Conservation (phyloP, 257 asterid species). For the Solanum pinnatisectum region DNA sequence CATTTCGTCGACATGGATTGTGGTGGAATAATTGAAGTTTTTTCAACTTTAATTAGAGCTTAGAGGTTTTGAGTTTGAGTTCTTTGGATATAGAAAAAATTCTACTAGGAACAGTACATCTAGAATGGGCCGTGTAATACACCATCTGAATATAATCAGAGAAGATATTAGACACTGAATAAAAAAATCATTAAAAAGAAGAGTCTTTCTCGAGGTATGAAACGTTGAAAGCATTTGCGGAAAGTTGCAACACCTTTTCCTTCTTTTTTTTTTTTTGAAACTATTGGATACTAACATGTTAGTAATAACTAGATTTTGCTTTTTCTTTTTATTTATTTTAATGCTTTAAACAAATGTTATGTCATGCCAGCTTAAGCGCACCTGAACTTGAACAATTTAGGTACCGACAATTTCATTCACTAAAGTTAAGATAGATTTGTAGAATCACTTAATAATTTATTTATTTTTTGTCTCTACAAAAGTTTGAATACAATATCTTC, state of each 20-base stretch:
- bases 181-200: too few species aligned
- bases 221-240: neutral
- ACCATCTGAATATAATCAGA: too few species aligned
- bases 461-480: neutral
- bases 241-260: neutral
- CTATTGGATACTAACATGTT: neutral
- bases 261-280: neutral
- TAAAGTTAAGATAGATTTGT: neutral
- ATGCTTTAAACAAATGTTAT: neutral
- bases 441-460: neutral
- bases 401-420: neutral
- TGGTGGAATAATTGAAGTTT: rapidly evolving
- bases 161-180: too few species aligned
- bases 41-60: neutral
- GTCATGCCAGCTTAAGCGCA: neutral
- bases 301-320: neutral
- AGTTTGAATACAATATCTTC: neutral
- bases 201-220: neutral
- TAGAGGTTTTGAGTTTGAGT: too few species aligned
- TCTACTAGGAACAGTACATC: rapidly evolving
- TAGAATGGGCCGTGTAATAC: too few species aligned
- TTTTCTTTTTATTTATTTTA: neutral
- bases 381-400: neutral
- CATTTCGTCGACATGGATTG: neutral
- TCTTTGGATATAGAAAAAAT: too few species aligned